These are phyloP conservation scores for Leccinum colubrinum DNA, from an alignment of 1,284 basidiomycete species.

Conservation along the genomic window DNA sequence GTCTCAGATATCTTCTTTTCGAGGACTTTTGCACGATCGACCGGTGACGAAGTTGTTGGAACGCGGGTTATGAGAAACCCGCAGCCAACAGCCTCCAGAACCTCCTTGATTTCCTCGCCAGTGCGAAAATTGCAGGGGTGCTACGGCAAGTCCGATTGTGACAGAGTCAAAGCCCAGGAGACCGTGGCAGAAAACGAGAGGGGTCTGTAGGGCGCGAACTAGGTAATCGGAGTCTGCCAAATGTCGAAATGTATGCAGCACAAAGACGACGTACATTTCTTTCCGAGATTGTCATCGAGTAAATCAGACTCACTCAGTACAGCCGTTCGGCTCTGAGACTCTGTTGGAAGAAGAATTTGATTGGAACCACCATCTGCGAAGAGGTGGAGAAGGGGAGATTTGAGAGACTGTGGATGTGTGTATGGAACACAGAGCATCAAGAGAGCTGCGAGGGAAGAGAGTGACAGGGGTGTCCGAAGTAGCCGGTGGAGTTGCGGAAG, in stretches of 20 bases:
- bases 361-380: conserved; percentile 54
- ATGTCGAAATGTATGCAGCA: conserved; percentile 2
- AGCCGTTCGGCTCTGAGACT: conserved; percentile 39
- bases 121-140: too few species aligned
- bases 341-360: conserved; percentile 40
- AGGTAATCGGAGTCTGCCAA: conserved; percentile 6
- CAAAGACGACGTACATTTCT: conserved; percentile 59
- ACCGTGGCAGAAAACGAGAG: too few species aligned
- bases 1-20: too few species aligned
- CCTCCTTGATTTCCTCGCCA: too few species aligned
- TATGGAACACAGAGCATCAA: conserved; percentile 64
- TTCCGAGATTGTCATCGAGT: conserved; percentile 50
- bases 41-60: too few species aligned
- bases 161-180: too few species aligned
- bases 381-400: conserved; percentile 17
- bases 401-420: conserved; percentile 33
- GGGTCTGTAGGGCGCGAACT: conserved; percentile 22
- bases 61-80: too few species aligned
- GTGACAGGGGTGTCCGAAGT: too few species aligned
- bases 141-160: too few species aligned
- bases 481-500: too few species aligned
- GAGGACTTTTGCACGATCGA: too few species aligned
- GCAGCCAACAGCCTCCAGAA: too few species aligned
- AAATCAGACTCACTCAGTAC: conserved; percentile 60
- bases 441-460: conserved; percentile 32